These are phyloP conservation scores for Hyphopichia homilentoma DNA, from an alignment of 805 yeast species.

Conservation along the genomic window DNA sequence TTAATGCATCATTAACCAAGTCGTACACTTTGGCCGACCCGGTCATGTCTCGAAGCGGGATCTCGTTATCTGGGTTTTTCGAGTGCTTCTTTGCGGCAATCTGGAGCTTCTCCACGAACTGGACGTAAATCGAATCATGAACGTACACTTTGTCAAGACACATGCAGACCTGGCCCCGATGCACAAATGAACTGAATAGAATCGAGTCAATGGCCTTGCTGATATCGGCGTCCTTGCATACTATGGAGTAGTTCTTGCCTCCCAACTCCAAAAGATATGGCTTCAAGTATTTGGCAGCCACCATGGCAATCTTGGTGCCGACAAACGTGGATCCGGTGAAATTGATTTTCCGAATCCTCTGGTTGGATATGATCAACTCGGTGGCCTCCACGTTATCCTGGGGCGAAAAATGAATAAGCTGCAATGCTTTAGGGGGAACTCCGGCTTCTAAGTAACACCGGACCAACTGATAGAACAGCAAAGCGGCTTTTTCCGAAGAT, in stretches of 20 bases:
- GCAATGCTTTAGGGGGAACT: conserved; percentile 32
- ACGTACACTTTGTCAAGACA: conserved; percentile 37
- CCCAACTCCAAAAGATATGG: conserved; percentile 44
- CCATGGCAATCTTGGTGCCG: conserved; percentile 32
- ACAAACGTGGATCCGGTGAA: conserved; percentile 45
- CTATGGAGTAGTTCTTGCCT: conserved; percentile 38
- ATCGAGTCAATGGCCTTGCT: conserved; percentile 22
- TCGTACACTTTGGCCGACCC: conserved; percentile 17
- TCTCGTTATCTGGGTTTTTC: conserved; percentile 14
- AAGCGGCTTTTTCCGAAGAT: conserved; percentile 38
- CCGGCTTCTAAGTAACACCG: conserved; percentile 36
- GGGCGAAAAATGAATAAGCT: conserved; percentile 27
- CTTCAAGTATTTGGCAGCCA: conserved; percentile 35
- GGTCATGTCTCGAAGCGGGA: conserved; percentile 26
- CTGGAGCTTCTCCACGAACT: conserved; percentile 16
- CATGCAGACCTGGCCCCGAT: conserved; percentile 50
- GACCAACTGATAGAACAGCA: conserved; percentile 25
- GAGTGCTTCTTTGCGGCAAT: conserved; percentile 11
- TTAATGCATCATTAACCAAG: conserved; percentile 34
- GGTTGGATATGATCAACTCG: conserved; percentile 21
- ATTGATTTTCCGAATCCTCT: conserved; percentile 31
- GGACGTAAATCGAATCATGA: conserved; percentile 30
- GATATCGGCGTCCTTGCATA: conserved; percentile 31
- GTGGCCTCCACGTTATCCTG: conserved; percentile 21
- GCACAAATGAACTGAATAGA: conserved; percentile 36